Evolutionary conservation across 2,329 filamentous ascomycete species (phyloP).

Genomic region (Bretziella fagacearum): DNA sequence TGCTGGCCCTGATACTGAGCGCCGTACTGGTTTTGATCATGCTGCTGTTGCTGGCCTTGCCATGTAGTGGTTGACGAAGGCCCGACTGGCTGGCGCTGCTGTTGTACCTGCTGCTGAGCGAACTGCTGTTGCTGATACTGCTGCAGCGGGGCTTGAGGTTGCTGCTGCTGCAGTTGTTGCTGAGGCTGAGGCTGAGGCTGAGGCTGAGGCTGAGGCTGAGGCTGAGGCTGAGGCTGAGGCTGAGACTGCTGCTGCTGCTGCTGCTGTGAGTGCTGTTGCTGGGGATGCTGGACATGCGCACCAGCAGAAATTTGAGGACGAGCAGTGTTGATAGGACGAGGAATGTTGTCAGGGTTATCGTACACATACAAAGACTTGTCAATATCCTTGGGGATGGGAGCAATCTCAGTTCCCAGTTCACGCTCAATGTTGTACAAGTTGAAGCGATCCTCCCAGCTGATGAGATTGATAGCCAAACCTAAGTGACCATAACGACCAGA

Average conservation of each 20-base stretch:
- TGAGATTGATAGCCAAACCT: slow-evolving; percentile 94
- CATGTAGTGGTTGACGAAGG: slow-evolving; percentile 11
- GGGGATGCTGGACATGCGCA: neutral
- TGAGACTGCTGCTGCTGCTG: slow-evolving; percentile 20
- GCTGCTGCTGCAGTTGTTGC: slow-evolving; percentile 4
- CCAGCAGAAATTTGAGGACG: slow-evolving; percentile 17
- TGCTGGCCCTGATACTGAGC: neutral
- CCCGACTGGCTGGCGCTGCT: slow-evolving; percentile 10
- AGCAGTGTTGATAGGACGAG: slow-evolving; percentile 49
- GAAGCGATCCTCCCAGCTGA: slow-evolving; percentile 98
- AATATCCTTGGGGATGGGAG: slow-evolving; percentile 83
- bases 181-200: neutral
- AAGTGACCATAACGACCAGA: slow-evolving; percentile 94
- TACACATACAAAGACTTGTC: slow-evolving; percentile 98
- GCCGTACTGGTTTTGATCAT: neutral
- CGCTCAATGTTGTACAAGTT: slow-evolving; percentile 98
- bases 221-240: slow-evolving; percentile 5
- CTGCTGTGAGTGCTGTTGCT: slow-evolving; percentile 17
- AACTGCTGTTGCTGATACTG: neutral
- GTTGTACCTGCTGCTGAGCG: neutral
- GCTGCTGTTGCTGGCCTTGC: slow-evolving; percentile 11
- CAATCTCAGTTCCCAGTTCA: slow-evolving; percentile 91
- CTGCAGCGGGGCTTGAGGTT: neutral
- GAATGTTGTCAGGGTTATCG: slow-evolving; percentile 87
- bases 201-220: neutral